phyloP scores from a whole-genome alignment of 345 rosid species.

The Linum tenue region DNA sequence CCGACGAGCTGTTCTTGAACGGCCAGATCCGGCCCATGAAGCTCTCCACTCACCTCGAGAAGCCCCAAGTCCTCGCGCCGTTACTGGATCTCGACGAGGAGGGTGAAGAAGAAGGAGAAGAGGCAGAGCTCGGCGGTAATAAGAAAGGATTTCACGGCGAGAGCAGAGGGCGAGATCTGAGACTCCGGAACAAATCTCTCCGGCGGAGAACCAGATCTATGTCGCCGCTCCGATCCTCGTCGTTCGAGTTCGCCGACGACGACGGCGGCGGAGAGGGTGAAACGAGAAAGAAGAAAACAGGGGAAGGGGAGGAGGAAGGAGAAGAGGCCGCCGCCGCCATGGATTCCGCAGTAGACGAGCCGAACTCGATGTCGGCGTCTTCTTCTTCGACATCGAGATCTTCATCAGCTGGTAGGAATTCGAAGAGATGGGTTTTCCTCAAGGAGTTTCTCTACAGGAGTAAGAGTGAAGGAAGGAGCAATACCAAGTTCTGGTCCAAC shows the following conservation, averaged over 20 bases:
- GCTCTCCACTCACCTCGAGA: conserved; percentile 75
- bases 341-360: conserved; percentile 16
- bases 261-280: conserved; percentile 10
- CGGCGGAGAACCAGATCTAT: conserved; percentile 78
- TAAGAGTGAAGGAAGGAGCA: conserved; percentile 84
- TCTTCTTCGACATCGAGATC: conserved; percentile 87
- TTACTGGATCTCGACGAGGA: conserved; percentile 62
- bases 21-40: conserved; percentile 96
- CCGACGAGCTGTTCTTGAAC: conserved; percentile 81
- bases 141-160: not conserved
- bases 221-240: conserved; percentile 59
- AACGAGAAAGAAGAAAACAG: not conserved
- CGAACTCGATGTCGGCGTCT: conserved; percentile 49
- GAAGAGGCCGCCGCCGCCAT: not conserved
- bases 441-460: conserved; percentile 82
- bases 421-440: conserved; percentile 82
- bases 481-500: conserved; percentile 47
- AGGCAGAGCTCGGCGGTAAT: not conserved
- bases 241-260: conserved; percentile 31
- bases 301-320: conserved; percentile 18
- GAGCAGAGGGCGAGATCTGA: conserved; percentile 61
- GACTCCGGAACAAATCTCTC: conserved; percentile 54
- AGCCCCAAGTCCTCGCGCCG: conserved; percentile 65
- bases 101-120: conserved; percentile 29
- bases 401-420: conserved; percentile 84